Conservation (phyloP, 2,329 filamentous ascomycete species). For the Ophiostoma quercus region DNA sequence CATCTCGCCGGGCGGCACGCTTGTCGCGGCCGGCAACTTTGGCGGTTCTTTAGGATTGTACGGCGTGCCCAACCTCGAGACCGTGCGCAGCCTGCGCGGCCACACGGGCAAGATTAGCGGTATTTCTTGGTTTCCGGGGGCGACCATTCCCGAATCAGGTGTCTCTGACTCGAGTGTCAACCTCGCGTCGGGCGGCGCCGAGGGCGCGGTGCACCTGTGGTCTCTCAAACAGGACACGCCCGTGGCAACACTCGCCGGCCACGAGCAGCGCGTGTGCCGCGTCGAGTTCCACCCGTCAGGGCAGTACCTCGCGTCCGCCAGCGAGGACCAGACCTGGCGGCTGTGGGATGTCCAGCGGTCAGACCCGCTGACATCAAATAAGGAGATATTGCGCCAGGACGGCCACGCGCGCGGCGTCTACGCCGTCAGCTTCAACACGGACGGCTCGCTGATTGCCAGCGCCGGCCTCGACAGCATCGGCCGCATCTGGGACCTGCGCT, state of each 20-base stretch:
- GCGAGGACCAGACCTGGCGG: conserved; percentile 93
- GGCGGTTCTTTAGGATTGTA: conserved; percentile 82
- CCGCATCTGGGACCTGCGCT: conserved; percentile 89
- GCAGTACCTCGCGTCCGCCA: conserved; percentile 82
- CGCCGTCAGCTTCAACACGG: conserved; percentile 79
- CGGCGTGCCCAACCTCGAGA: conserved; percentile 73
- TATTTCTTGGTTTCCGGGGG: conserved; percentile 80
- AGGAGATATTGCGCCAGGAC: conserved; percentile 70
- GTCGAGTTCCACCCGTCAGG: conserved; percentile 94
- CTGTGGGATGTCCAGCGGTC: conserved; percentile 89
- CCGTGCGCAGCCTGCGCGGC: conserved; percentile 69
- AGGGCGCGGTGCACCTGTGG: conserved; percentile 86
- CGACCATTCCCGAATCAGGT: conserved; percentile 65
- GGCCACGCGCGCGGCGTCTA: conserved; percentile 94
- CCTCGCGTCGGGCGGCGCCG: conserved; percentile 83
- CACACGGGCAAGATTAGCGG: conserved; percentile 89
- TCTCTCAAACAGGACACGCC: conserved; percentile 82
- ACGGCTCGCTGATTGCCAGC: conserved; percentile 84
- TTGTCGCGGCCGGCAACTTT: conserved; percentile 89
- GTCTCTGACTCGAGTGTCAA: conserved; percentile 73
- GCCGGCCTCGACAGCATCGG: conserved; percentile 94
- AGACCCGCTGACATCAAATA: too few relatives aligned
- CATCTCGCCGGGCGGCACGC: conserved; percentile 78
- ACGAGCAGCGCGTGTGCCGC: conserved; percentile 80
- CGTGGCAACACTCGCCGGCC: conserved; percentile 72